Evolutionary conservation across 768 basidiomycete species (phyloP).

Genomic region (Boletus rufocinnamomeus): DNA sequence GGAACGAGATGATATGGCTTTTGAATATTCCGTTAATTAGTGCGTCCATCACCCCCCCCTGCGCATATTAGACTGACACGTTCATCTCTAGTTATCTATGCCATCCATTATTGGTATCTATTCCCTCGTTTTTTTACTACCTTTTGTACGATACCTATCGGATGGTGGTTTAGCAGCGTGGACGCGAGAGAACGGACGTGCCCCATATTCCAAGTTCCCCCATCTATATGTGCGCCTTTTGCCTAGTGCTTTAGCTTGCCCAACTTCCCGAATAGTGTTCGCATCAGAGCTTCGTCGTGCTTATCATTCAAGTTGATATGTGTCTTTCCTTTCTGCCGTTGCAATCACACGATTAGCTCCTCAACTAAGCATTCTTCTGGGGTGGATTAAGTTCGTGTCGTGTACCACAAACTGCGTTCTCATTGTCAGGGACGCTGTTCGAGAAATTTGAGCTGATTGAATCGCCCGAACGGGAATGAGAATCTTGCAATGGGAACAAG

Average conservation of each 20-base stretch:
- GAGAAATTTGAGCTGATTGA: too few species aligned
- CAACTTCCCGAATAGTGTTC: not conserved
- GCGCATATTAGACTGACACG: not conserved
- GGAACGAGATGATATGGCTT: not conserved
- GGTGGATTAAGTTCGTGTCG: not conserved
- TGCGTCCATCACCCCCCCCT: not conserved
- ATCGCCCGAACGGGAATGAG: not conserved
- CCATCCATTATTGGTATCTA: not conserved
- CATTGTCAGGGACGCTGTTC: too few species aligned
- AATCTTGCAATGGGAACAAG: not conserved
- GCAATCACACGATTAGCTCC: not conserved
- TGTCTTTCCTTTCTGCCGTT: not conserved
- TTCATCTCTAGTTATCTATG: not conserved
- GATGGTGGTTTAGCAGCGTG: not conserved
- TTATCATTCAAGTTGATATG: not conserved
- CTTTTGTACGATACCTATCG: conserved; percentile 9
- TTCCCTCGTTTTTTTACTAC: not conserved
- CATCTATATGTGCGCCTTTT: too few species aligned
- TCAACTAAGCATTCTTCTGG: not conserved
- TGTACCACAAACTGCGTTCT: not conserved
- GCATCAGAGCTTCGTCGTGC: not conserved
- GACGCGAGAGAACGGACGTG: too few species aligned
- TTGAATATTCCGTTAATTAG: not conserved
- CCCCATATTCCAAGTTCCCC: too few species aligned
- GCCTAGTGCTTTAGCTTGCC: not conserved